Evolutionary conservation across 495 filamentous ascomycete genomes (phyloP).

Genomic region (Pyrenopolyporus hunteri): DNA sequence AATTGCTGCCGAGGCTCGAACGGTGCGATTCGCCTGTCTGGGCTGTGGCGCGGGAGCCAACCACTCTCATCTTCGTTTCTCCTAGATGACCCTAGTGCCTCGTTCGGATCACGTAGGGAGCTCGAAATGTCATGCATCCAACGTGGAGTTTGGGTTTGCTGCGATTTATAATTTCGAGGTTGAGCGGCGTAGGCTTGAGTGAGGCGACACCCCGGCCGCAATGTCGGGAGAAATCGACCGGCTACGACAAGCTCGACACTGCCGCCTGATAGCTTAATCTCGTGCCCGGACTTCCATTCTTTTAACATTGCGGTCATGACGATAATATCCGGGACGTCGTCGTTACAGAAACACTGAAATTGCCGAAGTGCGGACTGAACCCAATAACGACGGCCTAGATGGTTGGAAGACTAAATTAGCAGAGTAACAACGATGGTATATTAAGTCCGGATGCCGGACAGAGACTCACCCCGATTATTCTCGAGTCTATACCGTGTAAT

Average conservation of each 20-base stretch:
- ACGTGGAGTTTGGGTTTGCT: too few relatives aligned
- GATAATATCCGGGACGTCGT: not conserved
- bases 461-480: not conserved
- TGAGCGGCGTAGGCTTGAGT: too few relatives aligned
- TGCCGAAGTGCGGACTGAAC: conserved; percentile 5
- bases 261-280: not conserved
- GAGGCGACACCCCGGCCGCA: not conserved
- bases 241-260: not conserved
- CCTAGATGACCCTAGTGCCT: too few relatives aligned
- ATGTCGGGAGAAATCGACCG: conserved; percentile 7
- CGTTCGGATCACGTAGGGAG: too few relatives aligned
- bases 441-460: not conserved
- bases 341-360: not conserved
- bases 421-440: not conserved
- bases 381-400: conserved; percentile 16
- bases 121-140: too few relatives aligned
- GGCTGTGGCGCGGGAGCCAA: too few relatives aligned
- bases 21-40: too few relatives aligned
- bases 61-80: too few relatives aligned
- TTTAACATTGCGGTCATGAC: conserved; percentile 1
- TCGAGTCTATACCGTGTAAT: conserved; percentile 11
- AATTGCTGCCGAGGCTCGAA: too few relatives aligned
- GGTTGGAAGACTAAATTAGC: not conserved
- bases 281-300: not conserved
- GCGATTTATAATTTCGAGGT: too few relatives aligned